Conservation (phyloP, 306 rosid genomes). For the Lithocarpus polystachyus region DNA sequence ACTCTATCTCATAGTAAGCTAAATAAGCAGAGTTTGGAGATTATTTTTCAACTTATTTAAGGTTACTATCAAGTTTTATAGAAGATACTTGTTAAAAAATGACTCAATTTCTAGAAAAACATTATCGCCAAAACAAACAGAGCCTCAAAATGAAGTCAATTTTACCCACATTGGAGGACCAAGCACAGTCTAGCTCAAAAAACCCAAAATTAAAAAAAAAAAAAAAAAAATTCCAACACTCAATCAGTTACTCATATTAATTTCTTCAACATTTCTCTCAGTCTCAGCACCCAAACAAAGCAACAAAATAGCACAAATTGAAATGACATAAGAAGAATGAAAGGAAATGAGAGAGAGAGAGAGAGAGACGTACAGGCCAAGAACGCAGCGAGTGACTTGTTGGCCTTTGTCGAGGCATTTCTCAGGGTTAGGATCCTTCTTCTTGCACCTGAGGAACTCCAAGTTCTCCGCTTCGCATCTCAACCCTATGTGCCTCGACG, state of each 20-base stretch:
- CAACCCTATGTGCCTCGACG: constrained; percentile 76
- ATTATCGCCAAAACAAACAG: no score
- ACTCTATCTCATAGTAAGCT: no score
- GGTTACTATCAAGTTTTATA: no score
- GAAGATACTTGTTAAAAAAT: no score
- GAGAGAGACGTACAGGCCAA: constrained; percentile 58
- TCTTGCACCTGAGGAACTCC: constrained; percentile 87
- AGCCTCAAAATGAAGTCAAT: no score
- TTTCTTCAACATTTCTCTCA: neutral
- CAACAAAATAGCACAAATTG: neutral
- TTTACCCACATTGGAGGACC: no score
- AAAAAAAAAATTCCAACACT: neutral
- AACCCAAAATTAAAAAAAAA: neutral
- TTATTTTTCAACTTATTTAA: no score
- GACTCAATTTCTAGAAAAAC: no score
- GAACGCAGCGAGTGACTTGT: constrained; percentile 88
- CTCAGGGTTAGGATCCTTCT: constrained; percentile 85
- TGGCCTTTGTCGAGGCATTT: constrained; percentile 89
- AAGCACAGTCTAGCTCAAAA: no score
- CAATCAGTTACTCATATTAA: neutral
- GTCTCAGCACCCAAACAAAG: neutral
- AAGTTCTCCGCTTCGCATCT: constrained; percentile 76
- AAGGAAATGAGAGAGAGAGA: neutral
- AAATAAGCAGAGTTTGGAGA: no score
- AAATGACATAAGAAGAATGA: neutral